Conservation (phyloP, 371 early-diverging fungal species). For the Mycotypha africana region DNA sequence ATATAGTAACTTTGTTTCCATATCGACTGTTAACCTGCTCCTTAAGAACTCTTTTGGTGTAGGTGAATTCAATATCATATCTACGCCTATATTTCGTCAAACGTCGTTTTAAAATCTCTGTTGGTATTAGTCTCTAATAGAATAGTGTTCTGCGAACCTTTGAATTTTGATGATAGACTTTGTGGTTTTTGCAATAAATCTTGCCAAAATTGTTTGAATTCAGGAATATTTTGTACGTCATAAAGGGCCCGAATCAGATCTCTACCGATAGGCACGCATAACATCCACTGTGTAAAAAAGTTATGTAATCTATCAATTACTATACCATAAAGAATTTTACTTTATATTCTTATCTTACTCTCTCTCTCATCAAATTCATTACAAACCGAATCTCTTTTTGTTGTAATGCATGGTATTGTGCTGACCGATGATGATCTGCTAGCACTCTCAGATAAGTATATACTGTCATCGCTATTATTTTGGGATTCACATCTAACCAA, state of each 20-base stretch:
- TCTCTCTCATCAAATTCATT: conserved; percentile 48
- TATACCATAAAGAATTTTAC: no score
- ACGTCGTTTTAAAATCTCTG: conserved; percentile 1
- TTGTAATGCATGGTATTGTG: conserved; percentile 33
- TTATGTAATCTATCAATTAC: background rate
- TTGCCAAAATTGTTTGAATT: conserved; percentile 58
- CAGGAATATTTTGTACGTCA: conserved; percentile 54
- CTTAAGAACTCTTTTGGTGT: conserved; percentile 61
- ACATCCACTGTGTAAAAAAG: conserved; percentile 40
- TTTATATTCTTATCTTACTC: conserved; percentile 17
- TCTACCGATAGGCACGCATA: conserved; percentile 63
- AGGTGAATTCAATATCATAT: conserved; percentile 47
- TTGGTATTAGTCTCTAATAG: background rate
- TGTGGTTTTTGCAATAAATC: conserved; percentile 52
- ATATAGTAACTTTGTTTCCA: conserved; percentile 65
- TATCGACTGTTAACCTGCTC: conserved; percentile 63
- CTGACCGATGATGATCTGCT: conserved; percentile 60
- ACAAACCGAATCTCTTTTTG: conserved; percentile 54
- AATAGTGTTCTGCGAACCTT: conserved; percentile 21
- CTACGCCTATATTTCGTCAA: conserved; percentile 22
- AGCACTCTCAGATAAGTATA: conserved; percentile 57
- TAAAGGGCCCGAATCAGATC: conserved; percentile 69
- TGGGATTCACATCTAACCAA: conserved; percentile 46
- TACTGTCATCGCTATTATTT: conserved; percentile 50
- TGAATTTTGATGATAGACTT: conserved; percentile 50